phyloP scores from a whole-genome alignment of 2,329 filamentous ascomycete species.

The Aspergillus oerlinghausenensis region DNA sequence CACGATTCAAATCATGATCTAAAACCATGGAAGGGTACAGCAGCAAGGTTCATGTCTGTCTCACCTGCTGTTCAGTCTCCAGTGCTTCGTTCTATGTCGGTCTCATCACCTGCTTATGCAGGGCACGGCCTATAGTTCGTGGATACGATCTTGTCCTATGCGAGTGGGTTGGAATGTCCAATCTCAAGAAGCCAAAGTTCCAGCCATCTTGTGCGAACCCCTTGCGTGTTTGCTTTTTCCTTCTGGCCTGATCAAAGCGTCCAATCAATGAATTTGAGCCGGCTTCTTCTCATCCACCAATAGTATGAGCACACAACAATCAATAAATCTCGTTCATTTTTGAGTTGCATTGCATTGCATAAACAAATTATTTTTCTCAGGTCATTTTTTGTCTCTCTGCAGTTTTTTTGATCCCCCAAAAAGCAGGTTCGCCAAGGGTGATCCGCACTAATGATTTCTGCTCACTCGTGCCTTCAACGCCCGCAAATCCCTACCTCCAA shows the following conservation, averaged over 20 bases:
- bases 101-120: slow-evolving; percentile 11
- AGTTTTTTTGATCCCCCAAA: background rate
- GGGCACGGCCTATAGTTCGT: slow-evolving; percentile 12
- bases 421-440: background rate
- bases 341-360: slow-evolving; percentile 24
- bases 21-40: slow-evolving; percentile 2
- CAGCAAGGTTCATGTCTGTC: slow-evolving; percentile 9
- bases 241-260: slow-evolving; percentile 1
- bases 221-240: slow-evolving; percentile 17
- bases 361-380: background rate
- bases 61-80: slow-evolving; percentile 9
- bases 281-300: slow-evolving; percentile 1
- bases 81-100: slow-evolving; percentile 11
- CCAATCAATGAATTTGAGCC: slow-evolving; percentile 9
- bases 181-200: background rate
- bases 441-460: background rate
- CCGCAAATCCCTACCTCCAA: background rate
- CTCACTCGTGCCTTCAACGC: background rate
- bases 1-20: slow-evolving; percentile 10
- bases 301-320: slow-evolving; percentile 5
- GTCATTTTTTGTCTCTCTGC: slow-evolving; percentile 7
- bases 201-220: slow-evolving; percentile 10
- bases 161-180: background rate
- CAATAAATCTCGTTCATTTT: slow-evolving; percentile 13
- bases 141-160: slow-evolving; percentile 1